Percentiles rank a stretch among this genome's conserved stretches.
Conservation (phyloP, 2,329 filamentous ascomycete genomes). For the Endocalyx cinctus region DNA sequence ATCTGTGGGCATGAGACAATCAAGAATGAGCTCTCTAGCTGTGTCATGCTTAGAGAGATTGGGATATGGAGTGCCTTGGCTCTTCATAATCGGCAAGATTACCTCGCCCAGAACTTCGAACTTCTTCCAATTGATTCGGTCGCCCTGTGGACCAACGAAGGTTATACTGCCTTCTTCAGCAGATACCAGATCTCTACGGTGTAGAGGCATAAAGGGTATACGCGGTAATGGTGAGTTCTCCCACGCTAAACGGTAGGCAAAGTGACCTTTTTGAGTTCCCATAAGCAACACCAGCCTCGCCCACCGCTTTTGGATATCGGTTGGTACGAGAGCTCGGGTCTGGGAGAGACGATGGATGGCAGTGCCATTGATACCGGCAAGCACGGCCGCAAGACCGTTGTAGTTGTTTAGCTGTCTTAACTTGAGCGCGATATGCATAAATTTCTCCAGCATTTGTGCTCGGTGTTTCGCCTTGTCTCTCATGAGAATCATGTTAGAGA, state of each 20-base stretch:
- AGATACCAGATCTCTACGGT: conserved; percentile 82
- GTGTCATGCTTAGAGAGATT: conserved; percentile 65
- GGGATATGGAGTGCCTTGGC: conserved; percentile 78
- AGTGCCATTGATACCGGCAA: conserved; percentile 87
- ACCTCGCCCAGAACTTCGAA: conserved; percentile 96
- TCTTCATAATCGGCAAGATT: conserved; percentile 83
- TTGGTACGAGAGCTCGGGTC: conserved; percentile 71
- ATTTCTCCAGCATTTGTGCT: conserved; percentile 86
- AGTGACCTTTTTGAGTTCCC: conserved; percentile 87
- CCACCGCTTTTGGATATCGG: conserved; percentile 74
- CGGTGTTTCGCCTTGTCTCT: conserved; percentile 95
- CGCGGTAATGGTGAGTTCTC: conserved; percentile 87
- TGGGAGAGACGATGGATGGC: conserved; percentile 78
- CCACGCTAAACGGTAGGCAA: conserved; percentile 95
- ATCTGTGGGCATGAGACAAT: conserved; percentile 76
- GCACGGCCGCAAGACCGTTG: conserved; percentile 88
- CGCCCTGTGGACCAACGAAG: conserved; percentile 67
- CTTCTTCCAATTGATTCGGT: conserved; percentile 94
- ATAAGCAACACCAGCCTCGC: conserved; percentile 86
- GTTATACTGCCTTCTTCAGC: conserved; percentile 91
- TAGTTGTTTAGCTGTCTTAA: conserved; percentile 93
- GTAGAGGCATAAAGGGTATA: conserved; percentile 90
- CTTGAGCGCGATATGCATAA: conserved; percentile 85
- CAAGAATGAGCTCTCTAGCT: conserved; percentile 70
- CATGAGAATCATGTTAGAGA: conserved; percentile 78